Base-by-base conservation (phyloP, 306 rosid genomes). In the Trifolium fragiferum region DNA sequence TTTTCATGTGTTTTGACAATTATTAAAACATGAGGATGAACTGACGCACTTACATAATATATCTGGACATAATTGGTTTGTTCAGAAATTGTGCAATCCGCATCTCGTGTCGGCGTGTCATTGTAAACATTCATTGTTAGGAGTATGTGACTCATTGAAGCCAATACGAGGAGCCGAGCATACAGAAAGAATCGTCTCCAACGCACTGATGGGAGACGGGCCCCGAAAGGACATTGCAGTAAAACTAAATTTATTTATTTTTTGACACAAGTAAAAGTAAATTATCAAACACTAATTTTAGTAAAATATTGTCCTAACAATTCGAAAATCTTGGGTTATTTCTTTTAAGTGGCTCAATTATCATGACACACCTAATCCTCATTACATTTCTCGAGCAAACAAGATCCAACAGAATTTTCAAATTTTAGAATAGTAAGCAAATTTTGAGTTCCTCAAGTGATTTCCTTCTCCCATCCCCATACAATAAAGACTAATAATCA, bases 391-490 rank as follows among this genome's bases (percentile, higher is more conserved):
- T 35, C 11, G 20, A 41, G n/a, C 53, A 66, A 73, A 47, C 59
- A 33, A 21, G 23, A 23, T 33, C 79, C 68, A 37, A 40, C 68
- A 27, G 32, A 44, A 25, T 25, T 25, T 19, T 60, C 19, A 19
- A 70, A 49, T 21, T 60, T 49, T 53, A 25, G 46, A 73, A 59
- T 27, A 27, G n/a, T 73, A 8, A n/a, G 2, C 65, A 61, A 30
- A 44, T 35, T 35, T 46, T 74, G 72, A 61, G 66, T 50, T 53
- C 2, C 68, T 64, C 62, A n/a, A 50, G 62, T 75, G 37, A 51
- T 53, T 2, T 23, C 19, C 12, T 55, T 5, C 63, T 53, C 77
- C 77, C 66, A 43, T 43, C 37, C 63, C 73, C 73, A 54, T 70
- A 33, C 58, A 43, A 21, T 35, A 20, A 20, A 55, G 62, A 51